phyloP scores from a whole-genome alignment of 2,329 filamentous ascomycete species.

The Aspergillus fructus region DNA sequence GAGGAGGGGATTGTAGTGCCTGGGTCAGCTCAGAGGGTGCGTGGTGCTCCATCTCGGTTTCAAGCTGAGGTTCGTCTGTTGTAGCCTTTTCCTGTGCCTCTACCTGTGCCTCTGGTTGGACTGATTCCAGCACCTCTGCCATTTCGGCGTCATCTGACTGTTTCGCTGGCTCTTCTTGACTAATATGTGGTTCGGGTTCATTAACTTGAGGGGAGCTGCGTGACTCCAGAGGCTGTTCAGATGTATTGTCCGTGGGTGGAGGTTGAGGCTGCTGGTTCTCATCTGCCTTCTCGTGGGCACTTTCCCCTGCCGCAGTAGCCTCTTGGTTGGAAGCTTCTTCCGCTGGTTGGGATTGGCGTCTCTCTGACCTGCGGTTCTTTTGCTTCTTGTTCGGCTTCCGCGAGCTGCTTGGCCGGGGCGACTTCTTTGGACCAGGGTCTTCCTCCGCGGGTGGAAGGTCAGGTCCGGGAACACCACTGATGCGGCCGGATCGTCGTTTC shows the following conservation, averaged over 20 bases:
- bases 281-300: not conserved
- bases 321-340: not conserved
- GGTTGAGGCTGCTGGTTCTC: not conserved
- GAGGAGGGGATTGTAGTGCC: not conserved
- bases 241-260: not conserved
- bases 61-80: not conserved
- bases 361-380: slow-evolving; percentile 6
- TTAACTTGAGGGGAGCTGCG: not conserved
- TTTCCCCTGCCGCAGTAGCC: not conserved
- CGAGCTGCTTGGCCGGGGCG: slow-evolving; percentile 18
- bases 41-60: not conserved
- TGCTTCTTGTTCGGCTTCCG: slow-evolving; percentile 21
- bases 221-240: not conserved
- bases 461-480: slow-evolving; percentile 23
- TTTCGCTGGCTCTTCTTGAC: not conserved
- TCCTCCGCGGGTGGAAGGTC: slow-evolving; percentile 9
- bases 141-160: slow-evolving; percentile 17
- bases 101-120: not conserved
- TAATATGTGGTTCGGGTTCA: not conserved
- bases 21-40: not conserved
- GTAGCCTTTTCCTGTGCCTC: not conserved
- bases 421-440: slow-evolving; percentile 13
- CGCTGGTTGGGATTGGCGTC: slow-evolving; percentile 2
- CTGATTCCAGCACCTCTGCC: slow-evolving; percentile 8
- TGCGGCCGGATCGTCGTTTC: slow-evolving; percentile 32